Evolutionary conservation across 345 rosid species (phyloP).

Genomic region (Bruguiera sexangula): DNA sequence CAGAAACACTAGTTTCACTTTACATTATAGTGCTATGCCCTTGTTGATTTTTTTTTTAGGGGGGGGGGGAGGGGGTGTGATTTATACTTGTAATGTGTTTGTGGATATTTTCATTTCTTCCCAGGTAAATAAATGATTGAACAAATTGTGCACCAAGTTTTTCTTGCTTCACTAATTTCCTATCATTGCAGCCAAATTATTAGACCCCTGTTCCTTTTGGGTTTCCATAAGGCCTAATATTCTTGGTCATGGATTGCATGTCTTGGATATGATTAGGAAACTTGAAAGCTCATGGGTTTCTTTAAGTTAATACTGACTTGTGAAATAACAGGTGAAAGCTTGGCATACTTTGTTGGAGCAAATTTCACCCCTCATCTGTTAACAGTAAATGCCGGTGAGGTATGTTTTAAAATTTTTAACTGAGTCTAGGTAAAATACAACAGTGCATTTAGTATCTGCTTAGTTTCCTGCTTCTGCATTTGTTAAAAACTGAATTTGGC

Average conservation of each 20-base stretch:
- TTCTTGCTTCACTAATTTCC: not conserved
- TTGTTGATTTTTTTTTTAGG: no score
- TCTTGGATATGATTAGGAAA: slow-evolving; percentile 3
- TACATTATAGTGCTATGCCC: no score
- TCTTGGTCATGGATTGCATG: not conserved
- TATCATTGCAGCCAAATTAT: not conserved
- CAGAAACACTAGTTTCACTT: no score
- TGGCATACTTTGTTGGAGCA: slow-evolving; percentile 55
- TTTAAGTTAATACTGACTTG: slow-evolving; percentile 10
- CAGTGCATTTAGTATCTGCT: not conserved
- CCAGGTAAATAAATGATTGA: not conserved
- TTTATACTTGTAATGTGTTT: no score
- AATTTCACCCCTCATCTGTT: slow-evolving; percentile 83
- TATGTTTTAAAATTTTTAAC: slow-evolving; percentile 27
- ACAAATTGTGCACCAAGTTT: not conserved
- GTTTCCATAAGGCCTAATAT: not conserved
- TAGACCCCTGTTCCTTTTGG: not conserved
- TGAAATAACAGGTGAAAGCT: slow-evolving; percentile 41
- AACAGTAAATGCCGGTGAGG: slow-evolving; percentile 90
- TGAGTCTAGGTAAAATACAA: not conserved
- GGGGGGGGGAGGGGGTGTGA: no score
- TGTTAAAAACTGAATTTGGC: not conserved
- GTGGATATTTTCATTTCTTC: not conserved
- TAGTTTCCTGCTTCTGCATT: slow-evolving; percentile 1
- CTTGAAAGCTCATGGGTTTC: slow-evolving; percentile 2